These are phyloP conservation scores for Alternaria solani DNA, from an alignment of 2,329 filamentous ascomycete species.

Conservation along the genomic window DNA sequence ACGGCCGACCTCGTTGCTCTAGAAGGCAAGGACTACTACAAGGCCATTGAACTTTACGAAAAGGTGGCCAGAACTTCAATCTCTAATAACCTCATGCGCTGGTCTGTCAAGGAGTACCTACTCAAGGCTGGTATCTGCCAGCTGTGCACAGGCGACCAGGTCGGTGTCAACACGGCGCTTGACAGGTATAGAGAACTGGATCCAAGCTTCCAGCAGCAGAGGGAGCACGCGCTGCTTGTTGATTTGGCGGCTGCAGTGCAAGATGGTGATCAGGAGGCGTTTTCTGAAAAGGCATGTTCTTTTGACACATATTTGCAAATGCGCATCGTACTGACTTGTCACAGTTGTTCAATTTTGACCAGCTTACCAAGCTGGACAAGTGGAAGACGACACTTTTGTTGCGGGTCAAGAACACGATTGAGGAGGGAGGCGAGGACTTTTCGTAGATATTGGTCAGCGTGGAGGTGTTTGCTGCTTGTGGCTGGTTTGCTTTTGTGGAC, in stretches of 20 bases:
- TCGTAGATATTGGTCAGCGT: conserved; percentile 55
- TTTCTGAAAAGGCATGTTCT: conserved; percentile 74
- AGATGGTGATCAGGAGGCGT: conserved; percentile 79
- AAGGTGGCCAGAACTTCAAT: conserved; percentile 80
- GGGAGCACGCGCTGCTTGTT: conserved; percentile 81
- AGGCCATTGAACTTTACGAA: conserved; percentile 68
- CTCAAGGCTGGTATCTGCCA: conserved; percentile 94
- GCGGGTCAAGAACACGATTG: conserved; percentile 83
- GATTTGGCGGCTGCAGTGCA: conserved; percentile 81
- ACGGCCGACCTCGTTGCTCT: conserved; percentile 86
- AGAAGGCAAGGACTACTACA: conserved; percentile 75
- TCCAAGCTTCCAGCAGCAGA: conserved; percentile 71
- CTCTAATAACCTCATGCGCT: conserved; percentile 76
- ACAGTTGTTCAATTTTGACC: conserved; percentile 81
- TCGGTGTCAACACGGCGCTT: conserved; percentile 79
- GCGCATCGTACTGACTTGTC: conserved; percentile 7
- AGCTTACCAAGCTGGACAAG: conserved; percentile 92
- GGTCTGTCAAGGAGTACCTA: conserved; percentile 87
- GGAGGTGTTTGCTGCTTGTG: neutral
- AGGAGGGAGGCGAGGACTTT: conserved; percentile 74
- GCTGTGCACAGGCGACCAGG: conserved; percentile 76
- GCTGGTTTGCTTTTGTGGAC: neutral
- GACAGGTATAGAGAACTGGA: conserved; percentile 79
- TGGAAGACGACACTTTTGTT: conserved; percentile 93
- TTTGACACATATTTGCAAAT: neutral